Conservation (phyloP, 208 protist species). For the Zelonia costaricensis region DNA sequence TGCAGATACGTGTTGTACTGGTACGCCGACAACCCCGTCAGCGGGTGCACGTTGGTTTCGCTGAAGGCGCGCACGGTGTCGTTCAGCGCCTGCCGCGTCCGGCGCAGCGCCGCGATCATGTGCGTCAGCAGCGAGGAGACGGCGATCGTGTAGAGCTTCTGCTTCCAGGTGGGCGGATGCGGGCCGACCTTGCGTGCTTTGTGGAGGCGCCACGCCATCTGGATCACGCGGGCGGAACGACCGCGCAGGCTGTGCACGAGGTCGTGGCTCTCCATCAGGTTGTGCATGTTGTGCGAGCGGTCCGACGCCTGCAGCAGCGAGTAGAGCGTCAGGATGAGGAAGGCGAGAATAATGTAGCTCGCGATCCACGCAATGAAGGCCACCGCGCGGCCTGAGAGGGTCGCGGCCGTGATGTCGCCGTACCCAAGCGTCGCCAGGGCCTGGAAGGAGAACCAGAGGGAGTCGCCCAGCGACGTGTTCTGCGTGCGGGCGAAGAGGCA, state of each 20-base stretch:
- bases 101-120: conserved; percentile 41
- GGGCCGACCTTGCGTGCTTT: conserved; percentile 21
- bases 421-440: conserved; percentile 77
- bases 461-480: conserved; percentile 38
- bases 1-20: conserved; percentile 48
- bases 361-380: conserved; percentile 52
- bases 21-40: conserved; percentile 46
- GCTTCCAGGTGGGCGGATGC: conserved; percentile 23
- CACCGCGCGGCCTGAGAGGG: conserved; percentile 44
- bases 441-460: conserved; percentile 82
- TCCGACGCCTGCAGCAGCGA: conserved; percentile 32
- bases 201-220: conserved; percentile 56
- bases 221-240: conserved; percentile 54
- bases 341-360: conserved; percentile 46
- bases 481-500: conserved; percentile 60
- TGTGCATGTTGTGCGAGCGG: conserved; percentile 53
- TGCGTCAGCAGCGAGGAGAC: conserved; percentile 41
- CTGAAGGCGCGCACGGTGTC: conserved; percentile 36
- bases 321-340: conserved; percentile 24
- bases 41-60: conserved; percentile 37
- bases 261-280: conserved; percentile 48
- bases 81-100: conserved; percentile 43
- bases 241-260: conserved; percentile 43
- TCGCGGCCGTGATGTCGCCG: conserved; percentile 70
- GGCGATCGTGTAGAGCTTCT: conserved; percentile 28